phyloP scores from a whole-genome alignment of 2,329 filamentous ascomycete genomes.

The Talaromyces piceae region DNA sequence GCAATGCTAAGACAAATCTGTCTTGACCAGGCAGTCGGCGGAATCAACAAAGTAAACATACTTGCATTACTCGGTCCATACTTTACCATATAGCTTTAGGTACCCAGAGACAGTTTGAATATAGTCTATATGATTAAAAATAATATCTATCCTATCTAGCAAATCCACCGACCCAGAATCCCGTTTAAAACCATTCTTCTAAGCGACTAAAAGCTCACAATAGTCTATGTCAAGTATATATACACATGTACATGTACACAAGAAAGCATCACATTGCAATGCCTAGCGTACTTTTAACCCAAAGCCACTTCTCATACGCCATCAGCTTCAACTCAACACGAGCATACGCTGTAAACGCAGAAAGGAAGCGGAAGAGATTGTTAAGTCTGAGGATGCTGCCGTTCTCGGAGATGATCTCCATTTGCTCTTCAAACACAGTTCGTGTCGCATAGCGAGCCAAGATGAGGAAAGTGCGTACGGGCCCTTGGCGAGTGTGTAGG shows the following conservation, averaged over 20 bases:
- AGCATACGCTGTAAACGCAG: conserved; percentile 47
- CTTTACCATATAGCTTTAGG: no score
- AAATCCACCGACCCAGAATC: no score
- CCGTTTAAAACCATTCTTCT: no score
- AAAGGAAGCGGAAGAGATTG: conserved; percentile 45
- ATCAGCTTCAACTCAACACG: conserved; percentile 52
- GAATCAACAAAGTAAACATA: no score
- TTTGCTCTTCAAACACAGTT: conserved; percentile 54
- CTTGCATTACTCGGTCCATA: no score
- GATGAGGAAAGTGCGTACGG: conserved; percentile 56
- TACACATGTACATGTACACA: not conserved
- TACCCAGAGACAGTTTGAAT: no score
- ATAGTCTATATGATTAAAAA: no score
- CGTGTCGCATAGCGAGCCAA: conserved; percentile 57
- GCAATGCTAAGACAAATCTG: not conserved
- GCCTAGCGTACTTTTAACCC: conserved; percentile 40
- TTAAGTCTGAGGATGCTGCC: conserved; percentile 46
- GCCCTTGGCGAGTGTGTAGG: conserved; percentile 49
- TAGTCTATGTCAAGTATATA: not conserved
- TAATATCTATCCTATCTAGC: no score
- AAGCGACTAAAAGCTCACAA: not conserved
- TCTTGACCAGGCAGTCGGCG: no score
- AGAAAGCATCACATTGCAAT: conserved; percentile 7
- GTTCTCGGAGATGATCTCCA: conserved; percentile 42
- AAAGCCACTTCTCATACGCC: conserved; percentile 52